Percentiles rank a stretch among this genome's conserved stretches.
Evolutionary conservation across 2,329 filamentous ascomycete genomes (phyloP).

Genomic region (Fusarium irregulare): DNA sequence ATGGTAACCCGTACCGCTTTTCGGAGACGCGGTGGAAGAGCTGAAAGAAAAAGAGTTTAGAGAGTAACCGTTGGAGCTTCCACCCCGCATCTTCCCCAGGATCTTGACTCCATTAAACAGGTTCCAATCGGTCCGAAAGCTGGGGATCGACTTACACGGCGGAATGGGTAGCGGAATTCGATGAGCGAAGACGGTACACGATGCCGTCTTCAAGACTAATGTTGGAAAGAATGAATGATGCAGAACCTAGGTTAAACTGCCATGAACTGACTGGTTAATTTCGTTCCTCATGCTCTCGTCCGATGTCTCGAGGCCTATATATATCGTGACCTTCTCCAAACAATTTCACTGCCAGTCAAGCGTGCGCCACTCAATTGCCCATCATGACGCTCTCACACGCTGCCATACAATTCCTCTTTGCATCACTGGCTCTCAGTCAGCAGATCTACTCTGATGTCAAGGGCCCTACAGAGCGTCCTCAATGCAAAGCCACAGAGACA

Average conservation of each 20-base stretch:
- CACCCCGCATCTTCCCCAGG: conserved; percentile 35
- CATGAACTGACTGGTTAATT: not conserved
- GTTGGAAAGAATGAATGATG: not conserved
- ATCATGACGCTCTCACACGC: conserved; percentile 30
- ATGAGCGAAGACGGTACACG: not conserved
- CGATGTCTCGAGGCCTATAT: not conserved
- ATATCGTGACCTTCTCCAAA: not conserved
- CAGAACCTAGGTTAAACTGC: not conserved
- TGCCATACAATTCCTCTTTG: conserved; percentile 35
- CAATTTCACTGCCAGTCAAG: not conserved
- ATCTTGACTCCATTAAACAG: conserved; percentile 9
- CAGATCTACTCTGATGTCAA: conserved; percentile 44
- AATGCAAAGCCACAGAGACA: conserved; percentile 40
- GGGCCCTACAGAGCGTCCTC: conserved; percentile 46
- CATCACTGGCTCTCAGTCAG: conserved; percentile 40
- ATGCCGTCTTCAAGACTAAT: not conserved
- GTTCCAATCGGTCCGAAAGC: conserved; percentile 36
- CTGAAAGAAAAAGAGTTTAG: not conserved
- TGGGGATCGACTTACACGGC: conserved; percentile 23
- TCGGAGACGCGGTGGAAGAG: not conserved
- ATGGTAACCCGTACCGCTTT: not conserved
- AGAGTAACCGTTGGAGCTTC: conserved; percentile 10
- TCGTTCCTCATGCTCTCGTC: not conserved
- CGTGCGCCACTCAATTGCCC: not conserved
- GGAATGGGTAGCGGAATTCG: conserved; percentile 1